Percentiles rank a stretch among this genome's conserved stretches.
These are phyloP conservation scores for Eudorina sp. DNA, from an alignment of 139 green algal genomes.

Conservation along the genomic window DNA sequence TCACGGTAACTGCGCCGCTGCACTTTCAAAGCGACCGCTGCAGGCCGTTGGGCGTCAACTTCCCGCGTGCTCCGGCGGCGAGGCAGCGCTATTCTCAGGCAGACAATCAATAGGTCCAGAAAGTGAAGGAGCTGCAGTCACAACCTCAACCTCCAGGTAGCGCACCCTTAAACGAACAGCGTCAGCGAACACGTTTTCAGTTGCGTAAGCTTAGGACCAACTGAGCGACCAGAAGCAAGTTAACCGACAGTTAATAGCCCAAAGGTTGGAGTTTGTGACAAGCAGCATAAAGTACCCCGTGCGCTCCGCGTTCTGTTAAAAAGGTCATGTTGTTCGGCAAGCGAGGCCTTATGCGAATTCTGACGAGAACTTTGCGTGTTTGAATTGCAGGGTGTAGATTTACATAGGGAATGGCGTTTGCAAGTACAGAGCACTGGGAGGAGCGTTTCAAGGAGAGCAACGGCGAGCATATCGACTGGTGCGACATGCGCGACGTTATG, in stretches of 20 bases:
- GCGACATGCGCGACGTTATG: too few relatives aligned
- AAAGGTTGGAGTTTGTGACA: background rate
- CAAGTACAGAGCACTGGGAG: constrained; percentile 7
- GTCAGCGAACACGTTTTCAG: too few relatives aligned
- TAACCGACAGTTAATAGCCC: too few relatives aligned
- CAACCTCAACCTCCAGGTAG: background rate
- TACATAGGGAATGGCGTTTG: constrained; percentile 24
- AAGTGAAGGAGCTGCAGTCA: background rate
- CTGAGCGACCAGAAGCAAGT: too few relatives aligned
- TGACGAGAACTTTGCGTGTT: too few relatives aligned
- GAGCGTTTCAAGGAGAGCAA: background rate
- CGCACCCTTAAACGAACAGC: too few relatives aligned
- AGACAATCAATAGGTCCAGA: background rate
- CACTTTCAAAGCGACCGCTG: background rate
- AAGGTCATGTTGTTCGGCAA: too few relatives aligned
- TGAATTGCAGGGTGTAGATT: background rate
- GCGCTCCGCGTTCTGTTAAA: too few relatives aligned
- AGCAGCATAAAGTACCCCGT: too few relatives aligned
- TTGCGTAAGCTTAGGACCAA: too few relatives aligned
- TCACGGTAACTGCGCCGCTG: background rate
- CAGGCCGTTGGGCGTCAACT: constrained; percentile 3
- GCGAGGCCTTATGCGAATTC: too few relatives aligned
- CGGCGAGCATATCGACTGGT: constrained; percentile 31
- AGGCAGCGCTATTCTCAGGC: background rate
- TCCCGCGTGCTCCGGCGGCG: constrained; percentile 20